Evolutionary conservation across 306 rosid species (phyloP).

Genomic region (Gastrolobium villosum): DNA sequence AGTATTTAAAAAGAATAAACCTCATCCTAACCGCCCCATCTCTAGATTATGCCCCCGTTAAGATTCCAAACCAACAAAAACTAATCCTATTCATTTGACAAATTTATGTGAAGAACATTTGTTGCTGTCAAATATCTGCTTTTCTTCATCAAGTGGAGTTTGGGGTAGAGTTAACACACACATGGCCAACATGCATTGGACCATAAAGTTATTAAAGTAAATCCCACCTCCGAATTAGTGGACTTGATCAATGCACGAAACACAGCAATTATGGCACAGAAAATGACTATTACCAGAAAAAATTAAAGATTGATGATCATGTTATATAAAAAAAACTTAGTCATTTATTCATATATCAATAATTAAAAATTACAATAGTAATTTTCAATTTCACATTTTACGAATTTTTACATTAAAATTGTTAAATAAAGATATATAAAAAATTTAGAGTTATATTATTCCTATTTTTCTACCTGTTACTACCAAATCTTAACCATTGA

Average conservation of each 20-base stretch:
- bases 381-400: too few relatives aligned
- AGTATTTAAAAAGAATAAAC: conserved; percentile 27
- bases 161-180: background rate
- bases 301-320: background rate
- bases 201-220: background rate
- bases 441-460: too few relatives aligned
- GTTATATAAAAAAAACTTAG: too few relatives aligned
- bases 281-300: conserved; percentile 6
- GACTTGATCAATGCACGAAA: background rate
- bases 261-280: background rate
- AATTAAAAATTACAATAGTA: too few relatives aligned
- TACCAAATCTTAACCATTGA: too few relatives aligned
- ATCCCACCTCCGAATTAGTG: background rate
- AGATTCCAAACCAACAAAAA: background rate
- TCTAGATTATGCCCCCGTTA: conserved; percentile 17
- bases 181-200: conserved; percentile 30
- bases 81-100: background rate
- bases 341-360: too few relatives aligned
- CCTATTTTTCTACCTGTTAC: too few relatives aligned
- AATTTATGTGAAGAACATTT: background rate
- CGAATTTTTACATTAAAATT: too few relatives aligned
- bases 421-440: too few relatives aligned
- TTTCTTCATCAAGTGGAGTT: conserved; percentile 14
- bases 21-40: conserved; percentile 21
- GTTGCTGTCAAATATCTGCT: background rate